phyloP scores from a whole-genome alignment of 2,329 filamentous ascomycete species.

The Sporothrix sp. region DNA sequence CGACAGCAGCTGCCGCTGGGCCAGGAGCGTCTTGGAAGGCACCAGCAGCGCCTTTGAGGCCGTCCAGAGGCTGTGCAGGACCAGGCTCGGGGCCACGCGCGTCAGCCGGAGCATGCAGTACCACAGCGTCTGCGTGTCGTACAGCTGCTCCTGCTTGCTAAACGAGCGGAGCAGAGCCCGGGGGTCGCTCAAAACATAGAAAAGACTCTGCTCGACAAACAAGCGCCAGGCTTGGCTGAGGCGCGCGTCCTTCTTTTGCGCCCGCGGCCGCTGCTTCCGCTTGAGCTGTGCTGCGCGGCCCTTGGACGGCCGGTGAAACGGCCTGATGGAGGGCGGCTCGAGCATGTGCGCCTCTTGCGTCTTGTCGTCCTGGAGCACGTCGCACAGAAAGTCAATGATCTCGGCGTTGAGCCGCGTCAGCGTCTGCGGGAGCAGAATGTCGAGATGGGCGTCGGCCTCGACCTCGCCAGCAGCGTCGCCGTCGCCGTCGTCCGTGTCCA shows the following conservation, averaged over 20 bases:
- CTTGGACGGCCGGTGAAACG: constrained; percentile 21
- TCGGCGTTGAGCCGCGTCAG: constrained; percentile 44
- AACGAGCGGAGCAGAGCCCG: constrained; percentile 48
- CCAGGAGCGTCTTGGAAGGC: constrained; percentile 38
- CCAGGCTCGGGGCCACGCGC: constrained; percentile 45
- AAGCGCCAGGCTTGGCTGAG: constrained; percentile 43
- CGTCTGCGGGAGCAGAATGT: constrained; percentile 44
- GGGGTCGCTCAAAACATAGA: constrained; percentile 52
- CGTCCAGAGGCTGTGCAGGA: constrained; percentile 57
- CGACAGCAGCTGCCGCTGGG: constrained; percentile 29
- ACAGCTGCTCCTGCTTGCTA: constrained; percentile 38
- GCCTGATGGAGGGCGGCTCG: constrained; percentile 29
- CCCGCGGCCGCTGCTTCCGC: constrained; percentile 25
- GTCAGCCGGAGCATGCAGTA: constrained; percentile 53
- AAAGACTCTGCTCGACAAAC: constrained; percentile 56
- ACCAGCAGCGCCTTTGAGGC: constrained; percentile 48
- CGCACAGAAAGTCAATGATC: constrained; percentile 50
- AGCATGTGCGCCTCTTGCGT: constrained; percentile 42
- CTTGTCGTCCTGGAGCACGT: constrained; percentile 47
- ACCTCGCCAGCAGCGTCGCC: not conserved
- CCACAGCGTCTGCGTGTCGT: constrained; percentile 53
- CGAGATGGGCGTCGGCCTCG: constrained; percentile 20
- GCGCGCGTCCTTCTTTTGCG: constrained; percentile 12
- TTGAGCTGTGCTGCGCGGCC: constrained; percentile 25
- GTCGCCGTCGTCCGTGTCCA: not conserved